A percentile compares a stretch with the other conserved stretches of the same genome.
These are phyloP conservation scores for Anthostomella pinea DNA, from an alignment of 2,329 filamentous ascomycete genomes.

Conservation along the genomic window DNA sequence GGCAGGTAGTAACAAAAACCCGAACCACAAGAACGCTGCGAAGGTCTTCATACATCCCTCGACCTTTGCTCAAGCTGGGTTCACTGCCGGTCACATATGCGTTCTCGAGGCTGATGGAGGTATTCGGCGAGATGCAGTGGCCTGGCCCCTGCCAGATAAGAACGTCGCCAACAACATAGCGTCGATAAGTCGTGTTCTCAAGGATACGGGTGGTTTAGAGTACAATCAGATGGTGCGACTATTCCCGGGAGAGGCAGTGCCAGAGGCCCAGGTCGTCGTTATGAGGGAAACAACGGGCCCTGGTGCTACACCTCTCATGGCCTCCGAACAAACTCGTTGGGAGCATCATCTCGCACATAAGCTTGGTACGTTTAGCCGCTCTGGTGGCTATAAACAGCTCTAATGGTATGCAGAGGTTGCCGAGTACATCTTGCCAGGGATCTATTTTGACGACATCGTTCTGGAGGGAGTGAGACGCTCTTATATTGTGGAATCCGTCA, in stretches of 20 bases:
- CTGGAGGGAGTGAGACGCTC: conserved; percentile 55
- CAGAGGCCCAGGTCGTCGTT: conserved; percentile 55
- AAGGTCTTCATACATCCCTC: conserved; percentile 32
- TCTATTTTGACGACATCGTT: conserved; percentile 64
- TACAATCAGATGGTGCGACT: conserved; percentile 65
- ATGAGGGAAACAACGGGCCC: conserved; percentile 57
- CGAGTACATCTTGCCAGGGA: conserved; percentile 67
- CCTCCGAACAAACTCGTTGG: conserved; percentile 31
- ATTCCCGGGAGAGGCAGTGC: conserved; percentile 52
- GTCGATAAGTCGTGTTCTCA: conserved; percentile 71
- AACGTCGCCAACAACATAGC: conserved; percentile 66
- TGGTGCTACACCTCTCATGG: conserved; percentile 30
- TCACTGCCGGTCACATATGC: conserved; percentile 33
- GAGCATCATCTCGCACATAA: conserved; percentile 26
- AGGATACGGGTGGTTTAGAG: conserved; percentile 69
- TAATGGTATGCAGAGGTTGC: conserved; percentile 48
- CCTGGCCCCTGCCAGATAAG: conserved; percentile 52
- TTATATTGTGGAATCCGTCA: conserved; percentile 59
- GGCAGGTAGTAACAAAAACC: conserved; percentile 24
- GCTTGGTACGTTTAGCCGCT: conserved; percentile 20
- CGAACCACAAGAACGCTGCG: conserved; percentile 32
- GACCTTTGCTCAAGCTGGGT: conserved; percentile 28
- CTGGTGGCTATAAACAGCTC: neutral
- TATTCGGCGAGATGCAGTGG: conserved; percentile 42
- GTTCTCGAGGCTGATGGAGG: conserved; percentile 34